Evolutionary conservation across 805 yeast genomes (phyloP), one percentile per base, ranked within the genome.

Genomic region (Yarrowia yakushimensis): DNA sequence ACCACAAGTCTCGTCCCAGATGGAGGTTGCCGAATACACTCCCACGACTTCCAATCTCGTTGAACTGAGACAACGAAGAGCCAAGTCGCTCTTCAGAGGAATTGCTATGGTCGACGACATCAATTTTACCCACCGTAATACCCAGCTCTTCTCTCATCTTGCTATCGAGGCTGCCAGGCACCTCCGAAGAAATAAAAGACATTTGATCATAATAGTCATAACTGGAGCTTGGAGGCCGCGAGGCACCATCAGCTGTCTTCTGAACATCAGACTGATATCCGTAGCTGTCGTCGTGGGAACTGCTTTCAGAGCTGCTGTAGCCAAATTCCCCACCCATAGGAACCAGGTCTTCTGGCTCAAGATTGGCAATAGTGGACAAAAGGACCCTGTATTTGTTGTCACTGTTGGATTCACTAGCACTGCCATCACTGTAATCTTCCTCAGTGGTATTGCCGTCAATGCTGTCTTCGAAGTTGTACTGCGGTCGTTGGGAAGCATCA

Each of bases 31-130:
- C 59, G 2, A 50, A 33, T 17, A 34, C 9, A 25, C 59, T 50
- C 9, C 59, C 59, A 2, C 59, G 41, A 17, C 59, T 50, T 34
- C 59, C 59, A 11, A 43, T 50, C 43, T 50, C 59, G 25, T 50
- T 50, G 33, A 50, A 50, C 31, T 50, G 59, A 7, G 59, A 50
- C 43, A 50, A 11, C 4, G 59, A 50, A 5, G 59, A 50, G 37
- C 25, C 42, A 3, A 50, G 23, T 23, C 59, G 20, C 33, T 50
- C 59, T 8, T 50, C 59, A 5, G 59, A 50, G 12, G 59, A 50
- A 15, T 50, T 50, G 37, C 25, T 50, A 41, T 34, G 31, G 25
- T 34, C 59, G 10, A 34, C 42, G 18, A 28, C 59, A 22, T 23
- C 17, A n/a, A 50, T 22, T 9, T 50, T 17, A n/a, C 33, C 59